Evolutionary conservation across 805 yeast genomes (phyloP), one percentile per base, ranked within the genome.

Genomic region (Starmerella roubikii): DNA sequence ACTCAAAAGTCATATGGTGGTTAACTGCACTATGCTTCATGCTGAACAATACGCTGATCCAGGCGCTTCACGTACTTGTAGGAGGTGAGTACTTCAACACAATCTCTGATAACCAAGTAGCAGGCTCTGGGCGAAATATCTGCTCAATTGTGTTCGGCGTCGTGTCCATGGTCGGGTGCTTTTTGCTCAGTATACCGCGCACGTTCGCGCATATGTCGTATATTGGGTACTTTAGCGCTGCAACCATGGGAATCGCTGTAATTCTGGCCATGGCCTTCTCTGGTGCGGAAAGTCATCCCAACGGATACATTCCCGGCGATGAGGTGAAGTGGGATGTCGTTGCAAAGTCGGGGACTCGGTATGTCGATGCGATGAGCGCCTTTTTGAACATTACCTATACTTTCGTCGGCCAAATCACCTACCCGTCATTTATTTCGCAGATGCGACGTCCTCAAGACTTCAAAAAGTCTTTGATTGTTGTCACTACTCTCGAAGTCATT

Each of bases 371-470:
- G 1, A 71, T 73, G 77, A 54, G 64, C 29, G 78, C 78, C 0
- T 61, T 68, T 44, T 60, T 73, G 49, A 73, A 73, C 56, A 73
- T 73, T 47, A 72, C 71, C 19, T 73, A 72, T 54, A 72, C 78
- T 1, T 72, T 73, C 57, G 78, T 72, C 18, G 79, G 79, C 3
- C 79, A 73, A 54, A 69, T 73, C 54, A 69, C 74, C 4, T 73
- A 72, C 45, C 78, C 78, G 1, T 71, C 76, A 17, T 73, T 73
- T 54, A 73, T 73, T 41, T 61, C 72, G 11, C 75, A 73, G 49
- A 73, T 73, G 79, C 64, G 61, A 46, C 58, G 62, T 37, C 79
- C 78, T 22, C 57, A 58, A 33, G 78, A 73, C 37, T 73, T 73
- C 60, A 67, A 63, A 44, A 73, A 72, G 56, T 77, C 76, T 1